Evolutionary conservation across 2,329 filamentous ascomycete genomes (phyloP), one percentile per base, ranked within the genome.

Genomic region (Colletotrichum musae): DNA sequence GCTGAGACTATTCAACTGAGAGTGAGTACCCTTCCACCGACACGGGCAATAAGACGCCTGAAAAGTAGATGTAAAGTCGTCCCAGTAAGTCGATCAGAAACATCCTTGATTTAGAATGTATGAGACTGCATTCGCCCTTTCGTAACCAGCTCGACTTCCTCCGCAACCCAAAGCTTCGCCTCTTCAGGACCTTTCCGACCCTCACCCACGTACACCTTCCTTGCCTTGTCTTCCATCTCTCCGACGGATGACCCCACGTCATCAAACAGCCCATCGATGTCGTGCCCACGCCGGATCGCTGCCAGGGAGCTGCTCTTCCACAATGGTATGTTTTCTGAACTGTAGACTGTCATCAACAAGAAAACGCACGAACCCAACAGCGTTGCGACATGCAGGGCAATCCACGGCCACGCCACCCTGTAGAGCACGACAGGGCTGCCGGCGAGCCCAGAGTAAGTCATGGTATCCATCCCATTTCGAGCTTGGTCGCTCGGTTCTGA

Each of bases 271-370:
- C 39, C 64, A 21, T 58, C 64, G 6, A 68, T 43, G 3, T 63
- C 58, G 28, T 18, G 18, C 0, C 64, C 58, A 52, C 24, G 52
- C 5, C 58, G 52, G 15, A 63, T 51, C 3, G 21, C 58, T 3
- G 51, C 64, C 36, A 68, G 12, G 4, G 64, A 68, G 10, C 64
- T 68, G 6, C 58, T 68, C 58, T 68, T 68, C 64, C 64, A 68
- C 6, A 63, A 12, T 0, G 64, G 58, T 0, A 63, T 18, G 4
- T 28, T 10, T 1, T 7, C 15, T 0, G 51, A 21, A 2, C 26
- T 26, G 7, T 24, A 21, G 6, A 58, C 16, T 1, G 64, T 63
- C 1, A 62, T 2, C 3, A 56, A 16, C 36, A 58, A 2, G 6
- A 67, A 67, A 1, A 16, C 12, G 12, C 12, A 48, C 3, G 36